A percentile compares a stretch with the other conserved stretches of the same genome.
These are phyloP conservation scores for Cladosporium sp. DNA, from an alignment of 2,329 filamentous ascomycete species.

Conservation along the genomic window DNA sequence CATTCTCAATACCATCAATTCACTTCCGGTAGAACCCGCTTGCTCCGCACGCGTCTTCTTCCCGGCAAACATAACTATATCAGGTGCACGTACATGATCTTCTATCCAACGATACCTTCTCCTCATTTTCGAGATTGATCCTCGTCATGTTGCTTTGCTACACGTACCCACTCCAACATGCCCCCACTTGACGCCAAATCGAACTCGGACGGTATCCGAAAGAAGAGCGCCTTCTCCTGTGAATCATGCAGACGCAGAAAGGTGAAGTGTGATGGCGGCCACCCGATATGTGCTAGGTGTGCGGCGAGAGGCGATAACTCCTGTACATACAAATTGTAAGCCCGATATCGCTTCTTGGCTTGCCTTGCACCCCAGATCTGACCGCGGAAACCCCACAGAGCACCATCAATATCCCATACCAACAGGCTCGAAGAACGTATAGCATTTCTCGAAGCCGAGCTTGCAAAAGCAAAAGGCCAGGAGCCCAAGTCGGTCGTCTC, in stretches of 20 bases:
- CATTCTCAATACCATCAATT: no score
- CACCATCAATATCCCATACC: conserved; percentile 7
- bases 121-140: no score
- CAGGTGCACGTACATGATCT: no score
- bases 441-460: conserved; percentile 1
- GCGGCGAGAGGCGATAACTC: conserved; percentile 1
- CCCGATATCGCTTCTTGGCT: not conserved
- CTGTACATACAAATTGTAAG: conserved; percentile 9
- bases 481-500: not conserved
- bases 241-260: conserved; percentile 7
- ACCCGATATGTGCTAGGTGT: conserved; percentile 7
- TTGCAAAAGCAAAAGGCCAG: not conserved
- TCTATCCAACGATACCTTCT: no score
- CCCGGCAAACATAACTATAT: no score
- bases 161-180: not conserved
- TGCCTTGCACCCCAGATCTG: not conserved
- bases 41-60: no score
- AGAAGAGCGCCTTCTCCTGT: conserved; percentile 11
- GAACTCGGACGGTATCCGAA: conserved; percentile 3
- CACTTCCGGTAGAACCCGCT: no score
- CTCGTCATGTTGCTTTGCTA: no score
- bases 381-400: not conserved
- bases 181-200: conserved; percentile 5
- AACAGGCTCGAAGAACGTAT: conserved; percentile 6
- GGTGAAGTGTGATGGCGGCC: conserved; percentile 9